Base-by-base conservation (phyloP, 1,284 basidiomycete genomes). In the Ustilago hordei region DNA sequence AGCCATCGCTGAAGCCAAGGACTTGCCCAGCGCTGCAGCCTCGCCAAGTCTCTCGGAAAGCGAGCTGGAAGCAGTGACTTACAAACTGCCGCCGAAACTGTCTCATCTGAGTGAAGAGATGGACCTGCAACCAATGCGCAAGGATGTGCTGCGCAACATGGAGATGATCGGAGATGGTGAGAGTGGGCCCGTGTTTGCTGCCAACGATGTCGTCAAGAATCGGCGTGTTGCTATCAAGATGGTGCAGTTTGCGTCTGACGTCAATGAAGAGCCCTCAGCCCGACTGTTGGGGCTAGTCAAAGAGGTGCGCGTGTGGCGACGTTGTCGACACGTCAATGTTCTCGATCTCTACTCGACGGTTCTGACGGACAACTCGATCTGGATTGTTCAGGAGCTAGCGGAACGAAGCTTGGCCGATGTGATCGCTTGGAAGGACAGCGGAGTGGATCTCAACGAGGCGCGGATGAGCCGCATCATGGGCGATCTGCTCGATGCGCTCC, bases 131-230 rank as follows among this genome's bases (percentile, higher is more conserved):
- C 57, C 69, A 11, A 43, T 72, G 56, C 69, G 47, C 23, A 55
- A 43, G 19, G 60, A 68, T 13, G 59, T 55, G 54, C 66, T 72
- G 15, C 35, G 43, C 34, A 62, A 75, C 43, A 55, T 82, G 48
- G 58, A 77, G 45, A 75, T 81, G 64, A 80, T 82, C 23, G 81
- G 79, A 13, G 80, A 81, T 5, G 81, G 81, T 45, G 81, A 82
- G 45, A 78, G 75, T 28, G 81, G 81, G 2, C 73, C 81, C 4
- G 81, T 82, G 34, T 78, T 73, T 48, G 61, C 78, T 2, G 78
- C 78, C 4, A 64, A 55, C 23, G 66, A 74, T 19, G 66, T 64
- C 31, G 32, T 65, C 50, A 64, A 66, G 55, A 64, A 64, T 19
- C 63, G 63, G n/a, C 41, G 61, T n/a, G 74, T 81, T 7, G 79